phyloP scores from a whole-genome alignment of 441 rosid genomes.

The Aquilaria agallochum region DNA sequence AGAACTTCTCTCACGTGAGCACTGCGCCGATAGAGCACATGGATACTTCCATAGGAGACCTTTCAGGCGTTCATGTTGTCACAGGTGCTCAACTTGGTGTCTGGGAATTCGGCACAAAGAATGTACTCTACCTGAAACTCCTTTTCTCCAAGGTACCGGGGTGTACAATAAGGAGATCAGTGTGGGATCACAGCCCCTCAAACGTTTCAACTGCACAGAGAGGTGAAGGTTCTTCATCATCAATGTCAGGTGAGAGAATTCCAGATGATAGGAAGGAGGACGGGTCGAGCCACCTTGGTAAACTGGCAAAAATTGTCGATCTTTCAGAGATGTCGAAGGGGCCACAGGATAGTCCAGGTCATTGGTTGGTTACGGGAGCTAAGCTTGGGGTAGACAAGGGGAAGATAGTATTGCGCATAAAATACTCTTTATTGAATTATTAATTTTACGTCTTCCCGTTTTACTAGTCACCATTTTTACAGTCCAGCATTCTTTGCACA shows the following conservation, averaged over 20 bases:
- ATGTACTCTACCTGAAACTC: slow-evolving; percentile 61
- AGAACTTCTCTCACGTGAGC: slow-evolving; percentile 82
- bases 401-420: slow-evolving; percentile 63
- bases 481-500: slow-evolving; percentile 65
- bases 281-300: slow-evolving; percentile 36
- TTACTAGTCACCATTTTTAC: slow-evolving; percentile 20
- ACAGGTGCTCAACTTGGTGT: slow-evolving; percentile 85
- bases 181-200: slow-evolving; percentile 75
- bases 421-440: slow-evolving; percentile 74
- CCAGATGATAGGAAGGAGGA: slow-evolving; percentile 51
- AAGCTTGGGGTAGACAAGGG: slow-evolving; percentile 80
- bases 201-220: slow-evolving; percentile 26
- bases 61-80: slow-evolving; percentile 67
- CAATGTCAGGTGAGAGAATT: slow-evolving; percentile 34
- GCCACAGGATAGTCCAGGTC: slow-evolving; percentile 72
- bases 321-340: slow-evolving; percentile 64
- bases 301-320: slow-evolving; percentile 63
- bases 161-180: slow-evolving; percentile 71
- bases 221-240: slow-evolving; percentile 49
- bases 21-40: slow-evolving; percentile 70
- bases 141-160: slow-evolving; percentile 77
- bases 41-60: slow-evolving; percentile 74
- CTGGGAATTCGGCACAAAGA: slow-evolving; percentile 75
- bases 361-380: slow-evolving; percentile 85
- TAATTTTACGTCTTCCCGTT: slow-evolving; percentile 20